Evolutionary conservation across 768 basidiomycete genomes (phyloP).

Genomic region (Tylopilus intermedius): DNA sequence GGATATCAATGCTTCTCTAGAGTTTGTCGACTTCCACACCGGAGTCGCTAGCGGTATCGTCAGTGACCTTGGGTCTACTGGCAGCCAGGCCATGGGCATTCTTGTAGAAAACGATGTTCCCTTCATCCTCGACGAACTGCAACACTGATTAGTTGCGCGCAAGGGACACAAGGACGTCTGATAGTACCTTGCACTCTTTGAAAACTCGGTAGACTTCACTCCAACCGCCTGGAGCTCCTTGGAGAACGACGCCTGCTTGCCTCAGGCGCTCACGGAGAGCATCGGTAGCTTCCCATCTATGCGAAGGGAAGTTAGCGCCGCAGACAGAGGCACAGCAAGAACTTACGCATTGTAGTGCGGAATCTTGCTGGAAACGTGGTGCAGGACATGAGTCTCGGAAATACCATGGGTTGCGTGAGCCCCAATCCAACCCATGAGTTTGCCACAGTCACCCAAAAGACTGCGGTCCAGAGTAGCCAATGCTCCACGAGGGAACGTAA

Average conservation of each 20-base stretch:
- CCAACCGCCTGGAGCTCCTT: slow-evolving; percentile 77
- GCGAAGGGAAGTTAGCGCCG: neutral
- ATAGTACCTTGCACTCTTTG: slow-evolving; percentile 65
- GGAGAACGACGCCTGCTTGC: slow-evolving; percentile 52
- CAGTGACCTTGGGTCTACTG: slow-evolving; percentile 59
- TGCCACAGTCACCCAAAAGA: slow-evolving; percentile 74
- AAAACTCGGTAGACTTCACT: slow-evolving; percentile 73
- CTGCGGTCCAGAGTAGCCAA: slow-evolving; percentile 85
- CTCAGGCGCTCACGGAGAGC: slow-evolving; percentile 75
- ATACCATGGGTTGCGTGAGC: slow-evolving; percentile 85
- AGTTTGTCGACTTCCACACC: slow-evolving; percentile 53
- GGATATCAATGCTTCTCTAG: slow-evolving; percentile 16
- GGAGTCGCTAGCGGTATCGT: slow-evolving; percentile 57
- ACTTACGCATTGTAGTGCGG: slow-evolving; percentile 85
- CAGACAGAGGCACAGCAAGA: neutral
- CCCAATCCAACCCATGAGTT: slow-evolving; percentile 80
- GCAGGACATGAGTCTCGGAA: slow-evolving; percentile 88
- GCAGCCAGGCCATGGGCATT: slow-evolving; percentile 76
- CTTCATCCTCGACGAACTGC: slow-evolving; percentile 91
- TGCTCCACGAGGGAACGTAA: slow-evolving; percentile 92
- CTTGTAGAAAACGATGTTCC: slow-evolving; percentile 88
- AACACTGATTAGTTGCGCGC: neutral
- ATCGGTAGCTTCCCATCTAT: slow-evolving; percentile 83
- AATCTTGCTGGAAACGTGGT: slow-evolving; percentile 93
- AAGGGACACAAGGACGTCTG: neutral